Percentiles rank a stretch among this genome's conserved stretches.
Conservation (phyloP, 164 flowering plant genomes). For the Aristolochia contorta region DNA sequence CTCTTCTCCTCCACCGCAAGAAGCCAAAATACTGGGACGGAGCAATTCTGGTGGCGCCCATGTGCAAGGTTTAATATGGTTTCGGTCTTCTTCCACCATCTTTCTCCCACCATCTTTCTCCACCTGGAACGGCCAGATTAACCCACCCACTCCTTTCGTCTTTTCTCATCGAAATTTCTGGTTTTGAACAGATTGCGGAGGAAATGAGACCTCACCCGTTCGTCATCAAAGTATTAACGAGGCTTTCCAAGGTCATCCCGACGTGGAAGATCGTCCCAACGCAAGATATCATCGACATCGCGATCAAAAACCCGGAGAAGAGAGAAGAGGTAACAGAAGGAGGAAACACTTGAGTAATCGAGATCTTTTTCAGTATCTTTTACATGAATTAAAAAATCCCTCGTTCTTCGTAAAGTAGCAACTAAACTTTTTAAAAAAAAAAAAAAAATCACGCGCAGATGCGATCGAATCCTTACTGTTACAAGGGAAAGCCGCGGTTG, state of each 20-base stretch:
- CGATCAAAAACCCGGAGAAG: slow-evolving; percentile 48
- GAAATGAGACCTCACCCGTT: slow-evolving; percentile 48
- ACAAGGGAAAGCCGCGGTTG: slow-evolving; percentile 76
- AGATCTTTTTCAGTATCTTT: not conserved
- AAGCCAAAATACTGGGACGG: slow-evolving; percentile 78
- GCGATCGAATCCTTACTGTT: slow-evolving; percentile 58
- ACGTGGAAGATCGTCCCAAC: slow-evolving; percentile 80
- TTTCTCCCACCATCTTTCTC: no score
- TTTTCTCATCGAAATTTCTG: not conserved
- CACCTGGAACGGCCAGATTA: no score
- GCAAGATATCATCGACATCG: slow-evolving; percentile 55
- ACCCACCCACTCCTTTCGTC: no score
- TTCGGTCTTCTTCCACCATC: not conserved
- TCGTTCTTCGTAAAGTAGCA: no score
- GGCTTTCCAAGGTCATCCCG: slow-evolving; percentile 49
- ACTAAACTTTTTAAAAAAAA: no score
- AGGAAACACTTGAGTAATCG: not conserved
- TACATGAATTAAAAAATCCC: not conserved
- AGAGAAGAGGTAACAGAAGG: slow-evolving; percentile 44
- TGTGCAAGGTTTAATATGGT: slow-evolving; percentile 66
- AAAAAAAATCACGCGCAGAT: slow-evolving; percentile 27
- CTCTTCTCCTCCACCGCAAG: slow-evolving; percentile 49
- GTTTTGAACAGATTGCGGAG: slow-evolving; percentile 61
- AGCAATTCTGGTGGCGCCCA: slow-evolving; percentile 80
- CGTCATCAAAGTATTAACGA: slow-evolving; percentile 31